Evolutionary conservation across 805 yeast species (phyloP).

Genomic region (Lipomyces orientalis): DNA sequence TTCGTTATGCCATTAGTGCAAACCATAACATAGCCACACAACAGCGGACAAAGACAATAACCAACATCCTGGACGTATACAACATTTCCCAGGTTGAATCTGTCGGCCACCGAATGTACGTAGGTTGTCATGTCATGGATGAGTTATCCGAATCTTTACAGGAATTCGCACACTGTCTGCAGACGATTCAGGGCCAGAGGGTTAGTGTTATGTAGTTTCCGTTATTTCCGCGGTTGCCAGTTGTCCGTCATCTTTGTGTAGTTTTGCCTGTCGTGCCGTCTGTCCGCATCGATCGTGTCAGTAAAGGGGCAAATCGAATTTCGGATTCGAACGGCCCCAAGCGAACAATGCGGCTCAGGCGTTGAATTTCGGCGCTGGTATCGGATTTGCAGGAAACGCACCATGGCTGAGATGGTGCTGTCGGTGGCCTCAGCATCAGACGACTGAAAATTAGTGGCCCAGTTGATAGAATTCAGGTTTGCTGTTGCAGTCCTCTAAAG

Average conservation of each 20-base stretch:
- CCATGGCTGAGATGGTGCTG: no score
- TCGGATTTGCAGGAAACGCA: no score
- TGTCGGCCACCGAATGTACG: neutral
- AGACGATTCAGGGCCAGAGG: neutral
- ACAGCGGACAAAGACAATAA: neutral
- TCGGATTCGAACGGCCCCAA: no score
- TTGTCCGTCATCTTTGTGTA: neutral
- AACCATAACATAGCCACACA: neutral
- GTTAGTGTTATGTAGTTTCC: neutral
- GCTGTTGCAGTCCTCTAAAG: no score
- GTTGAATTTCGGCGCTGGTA: no score
- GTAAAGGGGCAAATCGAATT: no score
- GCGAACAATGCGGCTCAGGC: no score
- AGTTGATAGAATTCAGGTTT: no score
- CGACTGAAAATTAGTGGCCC: no score
- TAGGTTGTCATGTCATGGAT: neutral
- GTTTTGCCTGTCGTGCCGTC: neutral
- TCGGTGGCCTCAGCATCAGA: no score
- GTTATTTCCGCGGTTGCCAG: neutral
- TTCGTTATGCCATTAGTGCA: neutral
- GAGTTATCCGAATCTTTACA: neutral
- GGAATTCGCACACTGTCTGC: neutral
- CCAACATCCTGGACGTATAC: no score
- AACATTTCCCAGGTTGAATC: neutral
- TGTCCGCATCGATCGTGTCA: no score